Evolutionary conservation across 768 basidiomycete species (phyloP), one percentile per base, ranked within the genome.

Genomic region (Leccinum uliginosum): DNA sequence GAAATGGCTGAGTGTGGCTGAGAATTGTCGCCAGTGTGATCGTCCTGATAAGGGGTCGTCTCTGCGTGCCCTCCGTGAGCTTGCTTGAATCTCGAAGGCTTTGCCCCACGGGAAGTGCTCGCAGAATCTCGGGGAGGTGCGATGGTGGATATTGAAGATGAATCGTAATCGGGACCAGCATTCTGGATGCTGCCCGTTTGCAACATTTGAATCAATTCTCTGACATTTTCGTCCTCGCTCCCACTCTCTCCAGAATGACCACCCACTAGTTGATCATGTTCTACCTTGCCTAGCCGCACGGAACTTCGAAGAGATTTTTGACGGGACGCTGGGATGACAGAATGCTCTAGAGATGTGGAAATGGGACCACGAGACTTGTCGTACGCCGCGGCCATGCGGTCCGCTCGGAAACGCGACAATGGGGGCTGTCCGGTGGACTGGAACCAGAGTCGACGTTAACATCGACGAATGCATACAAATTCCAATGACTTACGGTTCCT

Each of bases 321-420:
- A 46, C 74, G 74, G 12, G 79, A 74, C 15, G 69, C 76, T 6
- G 84, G 76, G 45, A 75, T 53, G 30, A 79, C 69, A 14, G 76
- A 73, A 54, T 71, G 73, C 38, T 71, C 78, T 29, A 81, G 67
- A 1, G 79, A 78, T 50, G 68, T 73, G 27, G 76, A 74, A 15
- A 71, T 23, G 6, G 65, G 59, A 24, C 71, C 62, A n/a, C 67
- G 58, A 14, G 80, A 71, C n/a, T 73, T 67, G 58, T 75, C 74
- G 60, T 81, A 83, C 1, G 81, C 75, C 24, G 77, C 74, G 15
- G 77, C 76, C 55, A 86, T 71, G 21, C 78, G 80, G 43, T 74
- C 79, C 1, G 84, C 80, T 66, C 82, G 90, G 69, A 91, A 90
- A 40, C 76, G 80, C 12, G 89, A 91, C 40, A 85, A 70, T 0